Evolutionary conservation across 2,329 filamentous ascomycete species (phyloP).

Genomic region (Phaeomoniella chlamydospora): DNA sequence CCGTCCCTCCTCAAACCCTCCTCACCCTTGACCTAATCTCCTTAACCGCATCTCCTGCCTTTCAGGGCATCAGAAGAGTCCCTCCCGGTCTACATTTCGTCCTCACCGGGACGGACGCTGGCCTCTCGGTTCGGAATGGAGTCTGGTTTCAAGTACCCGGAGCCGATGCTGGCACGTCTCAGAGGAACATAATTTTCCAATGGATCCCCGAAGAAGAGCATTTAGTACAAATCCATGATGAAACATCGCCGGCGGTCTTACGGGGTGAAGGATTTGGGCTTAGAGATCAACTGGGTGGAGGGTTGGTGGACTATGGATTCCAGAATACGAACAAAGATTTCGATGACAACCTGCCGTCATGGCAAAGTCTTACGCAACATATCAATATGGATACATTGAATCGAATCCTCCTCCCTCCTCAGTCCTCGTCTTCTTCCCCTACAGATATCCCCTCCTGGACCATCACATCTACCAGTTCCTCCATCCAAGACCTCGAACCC

Average conservation of each 20-base stretch:
- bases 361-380: constrained; percentile 35
- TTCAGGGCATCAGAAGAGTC: constrained; percentile 45
- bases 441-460: constrained; percentile 26
- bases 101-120: constrained; percentile 43
- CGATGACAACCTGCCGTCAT: constrained; percentile 26
- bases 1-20: constrained; percentile 30
- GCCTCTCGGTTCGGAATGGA: constrained; percentile 46
- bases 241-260: constrained; percentile 1
- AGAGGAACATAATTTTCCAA: constrained; percentile 24
- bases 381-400: constrained; percentile 29
- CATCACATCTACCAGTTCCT: constrained; percentile 43
- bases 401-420: constrained; percentile 6
- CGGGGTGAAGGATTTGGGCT: background rate
- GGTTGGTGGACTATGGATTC: constrained; percentile 30
- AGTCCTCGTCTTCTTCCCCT: background rate
- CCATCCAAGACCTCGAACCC: constrained; percentile 40
- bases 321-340: constrained; percentile 37
- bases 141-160: constrained; percentile 27
- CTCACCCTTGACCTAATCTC: constrained; percentile 41
- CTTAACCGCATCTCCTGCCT: constrained; percentile 47
- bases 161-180: constrained; percentile 1
- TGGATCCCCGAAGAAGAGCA: constrained; percentile 19
- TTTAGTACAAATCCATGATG: constrained; percentile 2
- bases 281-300: constrained; percentile 3
- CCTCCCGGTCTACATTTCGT: constrained; percentile 46